Base-by-base conservation (phyloP, 768 basidiomycete species). In the Chalciporus piperatus region DNA sequence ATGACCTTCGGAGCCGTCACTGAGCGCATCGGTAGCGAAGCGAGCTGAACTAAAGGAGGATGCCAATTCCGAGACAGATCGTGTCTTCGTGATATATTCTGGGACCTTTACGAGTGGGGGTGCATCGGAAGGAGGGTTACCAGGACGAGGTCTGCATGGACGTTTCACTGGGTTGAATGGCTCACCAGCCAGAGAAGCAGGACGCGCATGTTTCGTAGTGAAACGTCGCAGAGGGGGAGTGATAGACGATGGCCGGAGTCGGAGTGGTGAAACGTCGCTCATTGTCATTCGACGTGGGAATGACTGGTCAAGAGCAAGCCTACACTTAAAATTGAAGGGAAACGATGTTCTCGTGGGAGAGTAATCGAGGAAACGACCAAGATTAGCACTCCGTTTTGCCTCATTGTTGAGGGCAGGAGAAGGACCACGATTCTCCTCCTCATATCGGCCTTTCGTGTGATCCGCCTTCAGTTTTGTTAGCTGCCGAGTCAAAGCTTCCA, bases 321-420 rank as follows among this genome's bases (percentile, higher is more conserved):
- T 55, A 53, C 69, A 59, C 65, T 69, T 64, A 62, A 64, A 55
- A 67, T 64, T 41, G 51, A 60, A 55, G 58, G 65, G 55, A 53
- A 73, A 64, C 16, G 70, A 62, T 47, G 65, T 62, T 53, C 55
- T 64, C 54, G 69, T 66, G 52, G 65, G 65, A 47, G 75, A 70
- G 14, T 56, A 47, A 22, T 69, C 62, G 41, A 77, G 64, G 59
- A 78, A 78, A 42, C 46, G 66, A 23, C 61, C 57, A 14, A 78
- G 69, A 59, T 77, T 78, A 54, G 60, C 67, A 59, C 59, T 54
- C 57, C 59, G 60, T 59, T 59, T 65, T 27, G 53, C 64, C 61
- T 63, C 59, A 52, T 56, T 56, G 62, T 49, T 52, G 51, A 50
- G 48, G 57, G 55, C 52, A 54, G 56, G 50, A 45, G 49, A 41